Evolutionary conservation across 1,284 basidiomycete species (phyloP).

Genomic region (Cryptococcus sp.): DNA sequence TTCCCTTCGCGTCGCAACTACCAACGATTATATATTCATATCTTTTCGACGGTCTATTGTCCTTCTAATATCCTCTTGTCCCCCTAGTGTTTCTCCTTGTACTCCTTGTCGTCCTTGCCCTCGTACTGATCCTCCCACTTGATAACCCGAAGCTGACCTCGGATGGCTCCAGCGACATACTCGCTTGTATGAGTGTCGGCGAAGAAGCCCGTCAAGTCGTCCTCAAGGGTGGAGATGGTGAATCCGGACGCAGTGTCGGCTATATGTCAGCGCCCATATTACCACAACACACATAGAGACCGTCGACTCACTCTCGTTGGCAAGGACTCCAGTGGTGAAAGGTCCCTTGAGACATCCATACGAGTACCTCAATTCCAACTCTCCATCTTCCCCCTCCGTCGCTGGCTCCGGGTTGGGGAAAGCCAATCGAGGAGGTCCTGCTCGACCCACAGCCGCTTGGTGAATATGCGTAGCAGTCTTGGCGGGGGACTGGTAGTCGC

Average conservation of each 20-base stretch:
- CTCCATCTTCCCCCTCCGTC: conserved; percentile 4
- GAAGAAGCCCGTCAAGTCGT: conserved; percentile 39
- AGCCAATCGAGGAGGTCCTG: conserved; percentile 42
- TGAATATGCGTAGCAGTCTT: conserved; percentile 45
- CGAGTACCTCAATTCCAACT: conserved; percentile 26
- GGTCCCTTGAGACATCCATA: conserved; percentile 42
- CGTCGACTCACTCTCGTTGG: conserved; percentile 35
- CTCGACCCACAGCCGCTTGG: conserved; percentile 29
- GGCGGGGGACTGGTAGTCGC: conserved; percentile 42
- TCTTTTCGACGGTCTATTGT: too few relatives aligned
- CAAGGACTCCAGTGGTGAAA: conserved; percentile 41
- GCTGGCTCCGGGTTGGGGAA: conserved; percentile 39
- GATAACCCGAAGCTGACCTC: conserved; percentile 34
- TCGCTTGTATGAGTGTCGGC: conserved; percentile 40
- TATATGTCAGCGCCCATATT: conserved; percentile 6
- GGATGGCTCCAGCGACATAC: conserved; percentile 41
- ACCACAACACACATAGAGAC: neutral
- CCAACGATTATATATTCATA: too few relatives aligned
- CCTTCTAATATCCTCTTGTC: too few relatives aligned
- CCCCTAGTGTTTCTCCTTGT: too few relatives aligned
- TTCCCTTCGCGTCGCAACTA: too few relatives aligned
- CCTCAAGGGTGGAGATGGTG: conserved; percentile 34
- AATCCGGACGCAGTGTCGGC: conserved; percentile 38
- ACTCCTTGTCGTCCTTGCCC: neutral
- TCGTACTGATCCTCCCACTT: neutral